These are phyloP conservation scores for Exophiala mesophila DNA, from an alignment of 2,329 filamentous ascomycete genomes.

Conservation along the genomic window DNA sequence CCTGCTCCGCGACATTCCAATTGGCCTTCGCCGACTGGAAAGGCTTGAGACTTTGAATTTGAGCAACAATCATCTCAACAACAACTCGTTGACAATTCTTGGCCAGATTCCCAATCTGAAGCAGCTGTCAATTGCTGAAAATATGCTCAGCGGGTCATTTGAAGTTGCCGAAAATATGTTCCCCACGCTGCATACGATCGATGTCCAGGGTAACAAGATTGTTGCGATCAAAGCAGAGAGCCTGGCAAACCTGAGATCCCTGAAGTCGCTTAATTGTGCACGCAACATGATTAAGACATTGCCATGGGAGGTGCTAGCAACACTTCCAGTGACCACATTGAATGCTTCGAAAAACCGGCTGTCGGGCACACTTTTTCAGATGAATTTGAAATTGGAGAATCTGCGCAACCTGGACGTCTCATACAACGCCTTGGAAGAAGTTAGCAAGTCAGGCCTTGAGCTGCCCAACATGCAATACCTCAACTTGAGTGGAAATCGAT, in stretches of 20 bases:
- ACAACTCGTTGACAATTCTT: slow-evolving; percentile 66
- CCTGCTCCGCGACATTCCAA: slow-evolving; percentile 63
- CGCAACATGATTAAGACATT: slow-evolving; percentile 72
- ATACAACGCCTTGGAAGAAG: slow-evolving; percentile 62
- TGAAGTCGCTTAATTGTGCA: slow-evolving; percentile 70
- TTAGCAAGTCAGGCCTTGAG: slow-evolving; percentile 51
- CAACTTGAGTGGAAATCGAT: slow-evolving; percentile 73
- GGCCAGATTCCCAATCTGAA: slow-evolving; percentile 66
- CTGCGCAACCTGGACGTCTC: slow-evolving; percentile 75
- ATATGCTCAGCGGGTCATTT: slow-evolving; percentile 65
- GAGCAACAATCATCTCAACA: slow-evolving; percentile 74
- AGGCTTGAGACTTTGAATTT: slow-evolving; percentile 77
- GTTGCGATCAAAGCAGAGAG: slow-evolving; percentile 58
- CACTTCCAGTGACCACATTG: slow-evolving; percentile 43
- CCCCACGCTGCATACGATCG: slow-evolving; percentile 68
- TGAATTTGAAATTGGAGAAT: slow-evolving; percentile 57
- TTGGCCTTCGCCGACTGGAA: slow-evolving; percentile 68
- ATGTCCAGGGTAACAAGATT: slow-evolving; percentile 76
- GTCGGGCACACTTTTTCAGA: slow-evolving; percentile 26
- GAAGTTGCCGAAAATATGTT: slow-evolving; percentile 60
- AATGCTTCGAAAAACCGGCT: slow-evolving; percentile 79
- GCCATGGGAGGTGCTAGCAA: slow-evolving; percentile 40
- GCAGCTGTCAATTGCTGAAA: slow-evolving; percentile 77
- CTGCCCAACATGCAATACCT: slow-evolving; percentile 70
- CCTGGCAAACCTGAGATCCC: slow-evolving; percentile 60